phyloP scores from a whole-genome alignment of 139 green algal species.

The Micromonas commoda region DNA sequence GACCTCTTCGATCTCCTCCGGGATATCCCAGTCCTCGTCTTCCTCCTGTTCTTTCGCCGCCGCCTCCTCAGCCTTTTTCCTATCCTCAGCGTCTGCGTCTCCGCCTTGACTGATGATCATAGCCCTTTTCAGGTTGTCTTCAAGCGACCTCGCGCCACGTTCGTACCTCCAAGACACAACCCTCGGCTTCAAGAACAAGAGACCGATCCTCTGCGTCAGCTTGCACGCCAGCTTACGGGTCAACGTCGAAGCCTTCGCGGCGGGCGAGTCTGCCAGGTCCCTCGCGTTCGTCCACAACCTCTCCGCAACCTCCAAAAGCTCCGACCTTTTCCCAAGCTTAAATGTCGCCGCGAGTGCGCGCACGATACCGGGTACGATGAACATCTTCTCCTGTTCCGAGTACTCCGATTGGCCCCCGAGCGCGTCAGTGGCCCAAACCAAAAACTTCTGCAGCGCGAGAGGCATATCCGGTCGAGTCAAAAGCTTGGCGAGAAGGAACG shows the following conservation, averaged over 20 bases:
- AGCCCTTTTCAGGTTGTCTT: constrained; percentile 19
- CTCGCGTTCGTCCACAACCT: neutral
- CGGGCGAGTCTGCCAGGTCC: neutral
- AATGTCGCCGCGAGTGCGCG: constrained; percentile 39
- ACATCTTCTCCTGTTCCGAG: neutral
- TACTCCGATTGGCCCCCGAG: too few relatives aligned
- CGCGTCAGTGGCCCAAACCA: constrained; percentile 50
- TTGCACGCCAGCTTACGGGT: constrained; percentile 71
- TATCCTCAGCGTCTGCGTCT: neutral
- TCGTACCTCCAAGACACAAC: constrained; percentile 71
- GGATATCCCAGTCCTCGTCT: constrained; percentile 55
- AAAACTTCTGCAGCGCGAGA: constrained; percentile 55
- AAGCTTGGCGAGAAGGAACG: constrained; percentile 70
- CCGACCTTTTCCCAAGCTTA: constrained; percentile 1
- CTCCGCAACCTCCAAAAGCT: neutral
- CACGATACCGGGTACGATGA: constrained; percentile 40
- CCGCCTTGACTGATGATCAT: neutral
- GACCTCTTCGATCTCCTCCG: constrained; percentile 55
- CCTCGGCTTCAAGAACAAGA: constrained; percentile 66
- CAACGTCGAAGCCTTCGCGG: constrained; percentile 18
- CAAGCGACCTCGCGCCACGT: constrained; percentile 34
- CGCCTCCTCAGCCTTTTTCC: constrained; percentile 3
- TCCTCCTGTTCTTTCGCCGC: constrained; percentile 30
- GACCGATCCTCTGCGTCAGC: constrained; percentile 65
- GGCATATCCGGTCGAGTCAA: constrained; percentile 82